Evolutionary conservation across 2,329 filamentous ascomycete species (phyloP), one percentile per base, ranked within the genome.

Genomic region (Monilinia aucupariae): DNA sequence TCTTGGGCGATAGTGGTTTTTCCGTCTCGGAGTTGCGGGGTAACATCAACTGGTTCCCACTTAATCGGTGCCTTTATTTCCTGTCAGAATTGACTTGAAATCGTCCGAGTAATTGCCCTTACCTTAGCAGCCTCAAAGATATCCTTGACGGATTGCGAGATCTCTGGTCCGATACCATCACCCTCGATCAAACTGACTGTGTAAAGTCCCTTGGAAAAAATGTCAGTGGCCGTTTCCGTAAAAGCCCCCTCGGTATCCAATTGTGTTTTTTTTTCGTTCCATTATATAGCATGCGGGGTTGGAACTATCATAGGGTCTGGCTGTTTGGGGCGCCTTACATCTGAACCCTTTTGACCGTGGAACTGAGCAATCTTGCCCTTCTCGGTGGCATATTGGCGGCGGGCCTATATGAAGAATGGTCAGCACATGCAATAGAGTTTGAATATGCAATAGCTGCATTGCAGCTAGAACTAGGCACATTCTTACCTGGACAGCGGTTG

Each of bases 131-230:
- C 94, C 74, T 87, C 84, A 81, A 97, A 99, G 80, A 99, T 99
- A 78, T 97, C 91, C 86, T 97, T 99, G 75, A 99, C 92, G 58
- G 94, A 96, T 79, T 96, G 88, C 69, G 94, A 87, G 76, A 99
- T 99, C 81, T 99, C 93, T 68, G 94, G 94, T 66, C 94, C 94
- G 77, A 99, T 99, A 77, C 94, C 94, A 75, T 99, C 96, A 80
- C 96, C 94, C 84, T 99, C 96, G 71, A 99, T 99, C 79, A 99
- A 83, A 73, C 91, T 93, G 74, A 99, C 94, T 64, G 90, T 90
- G 85, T 89, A 99, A 79, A 94, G 94, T 75, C 94, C 94, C 91
- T 96, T 73, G 12, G 47, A 37, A 41, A 37, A 41, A 48, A 63
- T 51, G 61, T 73, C 63, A 73, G 70, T 59, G n/a, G 32, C 56